Conservation (phyloP, 345 rosid genomes). For the Eucalyptus marginata region DNA sequence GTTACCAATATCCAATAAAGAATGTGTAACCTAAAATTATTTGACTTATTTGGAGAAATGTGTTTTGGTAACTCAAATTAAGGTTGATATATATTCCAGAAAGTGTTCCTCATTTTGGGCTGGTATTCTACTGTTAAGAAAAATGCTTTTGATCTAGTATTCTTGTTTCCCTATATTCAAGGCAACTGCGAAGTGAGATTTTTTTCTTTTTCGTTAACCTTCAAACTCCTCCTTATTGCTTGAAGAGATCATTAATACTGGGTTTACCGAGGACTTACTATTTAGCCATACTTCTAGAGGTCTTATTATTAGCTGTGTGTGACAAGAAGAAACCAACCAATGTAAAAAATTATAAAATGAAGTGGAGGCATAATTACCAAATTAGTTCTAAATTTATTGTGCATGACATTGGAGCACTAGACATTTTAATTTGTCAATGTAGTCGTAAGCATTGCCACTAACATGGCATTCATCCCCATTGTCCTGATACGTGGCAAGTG, state of each 20-base stretch:
- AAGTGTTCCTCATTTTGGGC: background rate
- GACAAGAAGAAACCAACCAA: background rate
- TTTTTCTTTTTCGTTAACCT: background rate
- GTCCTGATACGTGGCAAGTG: background rate
- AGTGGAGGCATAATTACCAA: background rate
- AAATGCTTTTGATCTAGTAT: background rate
- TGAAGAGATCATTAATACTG: background rate
- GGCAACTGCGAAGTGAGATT: background rate
- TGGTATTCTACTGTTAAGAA: background rate
- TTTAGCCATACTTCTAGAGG: background rate
- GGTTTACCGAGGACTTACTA: background rate
- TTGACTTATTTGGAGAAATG: background rate
- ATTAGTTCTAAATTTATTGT: background rate
- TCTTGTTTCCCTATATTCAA: background rate
- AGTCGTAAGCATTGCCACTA: accelerated
- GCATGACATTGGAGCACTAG: accelerated
- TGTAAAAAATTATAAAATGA: background rate
- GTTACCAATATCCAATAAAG: background rate
- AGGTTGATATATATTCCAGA: background rate
- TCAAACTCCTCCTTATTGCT: background rate
- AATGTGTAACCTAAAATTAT: background rate
- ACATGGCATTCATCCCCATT: too few species aligned
- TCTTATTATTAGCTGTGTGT: too few species aligned
- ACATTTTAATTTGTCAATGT: background rate
- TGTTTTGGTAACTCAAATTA: background rate